These are phyloP conservation scores for Neophaeococcomyces mojaviensis DNA, from an alignment of 2,329 filamentous ascomycete genomes.

Conservation along the genomic window DNA sequence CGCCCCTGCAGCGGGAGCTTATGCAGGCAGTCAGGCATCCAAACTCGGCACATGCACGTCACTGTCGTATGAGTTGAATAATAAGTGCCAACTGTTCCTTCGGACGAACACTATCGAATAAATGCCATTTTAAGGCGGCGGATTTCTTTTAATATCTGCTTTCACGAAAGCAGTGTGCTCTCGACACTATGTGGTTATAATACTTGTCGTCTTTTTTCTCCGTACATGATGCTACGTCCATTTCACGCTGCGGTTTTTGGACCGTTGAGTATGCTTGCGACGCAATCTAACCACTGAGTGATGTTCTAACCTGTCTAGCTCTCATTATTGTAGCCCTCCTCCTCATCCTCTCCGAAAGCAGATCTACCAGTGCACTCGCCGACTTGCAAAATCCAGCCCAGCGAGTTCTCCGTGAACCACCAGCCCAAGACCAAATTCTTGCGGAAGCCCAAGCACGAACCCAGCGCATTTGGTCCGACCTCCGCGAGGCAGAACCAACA, in stretches of 20 bases:
- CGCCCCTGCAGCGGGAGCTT: too few relatives aligned
- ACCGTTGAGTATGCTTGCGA: neutral
- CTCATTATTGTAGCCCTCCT: too few relatives aligned
- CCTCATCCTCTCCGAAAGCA: too few relatives aligned
- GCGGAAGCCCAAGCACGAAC: neutral
- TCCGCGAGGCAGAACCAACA: slow-evolving; percentile 20
- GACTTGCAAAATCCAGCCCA: neutral
- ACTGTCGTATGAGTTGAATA: too few relatives aligned
- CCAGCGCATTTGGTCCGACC: slow-evolving; percentile 16
- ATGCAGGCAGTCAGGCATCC: too few relatives aligned
- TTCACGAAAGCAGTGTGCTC: too few relatives aligned
- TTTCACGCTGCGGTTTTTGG: neutral
- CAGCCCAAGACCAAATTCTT: neutral
- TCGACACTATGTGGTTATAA: neutral
- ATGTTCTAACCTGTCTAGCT: too few relatives aligned
- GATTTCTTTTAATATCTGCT: too few relatives aligned
- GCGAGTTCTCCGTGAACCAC: neutral
- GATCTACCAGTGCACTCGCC: neutral
- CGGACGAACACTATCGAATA: too few relatives aligned
- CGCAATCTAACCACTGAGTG: neutral
- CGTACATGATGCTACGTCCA: neutral
- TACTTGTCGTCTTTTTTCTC: neutral
- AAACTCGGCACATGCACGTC: too few relatives aligned
- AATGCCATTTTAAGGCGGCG: too few relatives aligned
- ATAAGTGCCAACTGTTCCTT: too few relatives aligned